Conservation (phyloP, 495 filamentous ascomycete genomes). For the Hyaloscypha finlandica region DNA sequence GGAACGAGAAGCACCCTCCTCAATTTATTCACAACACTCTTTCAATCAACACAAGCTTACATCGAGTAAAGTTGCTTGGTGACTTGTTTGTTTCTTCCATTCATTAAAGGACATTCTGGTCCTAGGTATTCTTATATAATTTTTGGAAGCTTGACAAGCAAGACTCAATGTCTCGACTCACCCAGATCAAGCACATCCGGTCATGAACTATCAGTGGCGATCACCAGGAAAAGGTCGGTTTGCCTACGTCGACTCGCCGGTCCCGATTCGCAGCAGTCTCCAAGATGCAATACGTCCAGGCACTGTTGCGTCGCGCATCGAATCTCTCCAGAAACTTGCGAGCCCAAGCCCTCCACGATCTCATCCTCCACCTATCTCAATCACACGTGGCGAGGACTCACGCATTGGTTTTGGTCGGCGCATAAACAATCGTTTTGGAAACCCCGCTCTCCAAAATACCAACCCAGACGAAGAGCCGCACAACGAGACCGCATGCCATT, state of each 20-base stretch:
- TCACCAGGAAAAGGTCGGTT: conserved; percentile 2
- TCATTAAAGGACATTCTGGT: conserved; percentile 5
- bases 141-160: not conserved
- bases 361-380: not conserved
- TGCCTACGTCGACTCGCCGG: not conserved
- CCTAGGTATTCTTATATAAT: conserved; percentile 16
- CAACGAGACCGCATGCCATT: conserved; percentile 17
- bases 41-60: not conserved
- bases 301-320: conserved; percentile 30
- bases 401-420: conserved; percentile 28
- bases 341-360: not conserved
- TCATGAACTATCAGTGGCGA: conserved; percentile 21
- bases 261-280: not conserved
- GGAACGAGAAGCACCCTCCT: too few species aligned
- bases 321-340: conserved; percentile 20
- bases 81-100: not conserved
- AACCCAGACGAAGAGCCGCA: conserved; percentile 20
- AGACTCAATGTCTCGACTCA: conserved; percentile 13
- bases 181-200: not conserved
- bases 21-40: too few species aligned
- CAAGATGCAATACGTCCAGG: conserved; percentile 22
- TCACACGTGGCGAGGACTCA: conserved; percentile 18
- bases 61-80: conserved; percentile 17
- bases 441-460: conserved; percentile 24
- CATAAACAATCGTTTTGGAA: conserved; percentile 18